Conservation (phyloP, 129 eudicot species). For the Saposhnikovia divaricata region DNA sequence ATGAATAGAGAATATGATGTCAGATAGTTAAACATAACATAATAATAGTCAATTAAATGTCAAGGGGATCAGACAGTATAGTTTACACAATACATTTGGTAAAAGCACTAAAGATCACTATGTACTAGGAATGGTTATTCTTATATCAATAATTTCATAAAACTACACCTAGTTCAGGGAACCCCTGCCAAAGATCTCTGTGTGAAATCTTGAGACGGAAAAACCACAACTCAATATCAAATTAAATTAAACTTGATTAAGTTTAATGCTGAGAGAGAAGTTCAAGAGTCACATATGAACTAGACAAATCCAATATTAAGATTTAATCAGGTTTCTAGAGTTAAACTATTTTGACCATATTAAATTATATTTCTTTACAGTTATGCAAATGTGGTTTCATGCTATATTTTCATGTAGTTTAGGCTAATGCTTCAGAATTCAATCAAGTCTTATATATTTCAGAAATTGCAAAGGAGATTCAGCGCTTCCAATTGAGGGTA, state of each 20-base stretch:
- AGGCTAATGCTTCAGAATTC: background rate
- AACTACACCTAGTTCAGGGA: background rate
- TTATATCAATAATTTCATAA: too few relatives aligned
- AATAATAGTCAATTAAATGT: background rate
- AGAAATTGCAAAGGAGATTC: background rate
- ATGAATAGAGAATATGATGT: background rate
- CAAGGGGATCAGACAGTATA: background rate
- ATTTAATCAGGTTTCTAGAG: background rate
- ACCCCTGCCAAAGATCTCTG: background rate
- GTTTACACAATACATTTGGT: background rate
- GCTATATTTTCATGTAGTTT: background rate
- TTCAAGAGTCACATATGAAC: background rate
- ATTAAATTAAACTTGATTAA: background rate
- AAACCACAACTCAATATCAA: background rate
- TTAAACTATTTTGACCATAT: background rate
- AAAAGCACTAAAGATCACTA: background rate
- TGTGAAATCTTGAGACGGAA: background rate
- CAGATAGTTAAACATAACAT: background rate
- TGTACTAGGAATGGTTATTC: background rate
- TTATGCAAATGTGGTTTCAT: background rate
- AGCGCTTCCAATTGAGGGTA: background rate
- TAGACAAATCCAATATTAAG: background rate
- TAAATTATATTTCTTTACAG: background rate
- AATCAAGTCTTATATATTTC: background rate
- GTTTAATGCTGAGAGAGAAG: background rate